Evolutionary conservation across 2,329 filamentous ascomycete genomes (phyloP), one percentile per base, ranked within the genome.

Genomic region (Hypomyces rosellus): DNA sequence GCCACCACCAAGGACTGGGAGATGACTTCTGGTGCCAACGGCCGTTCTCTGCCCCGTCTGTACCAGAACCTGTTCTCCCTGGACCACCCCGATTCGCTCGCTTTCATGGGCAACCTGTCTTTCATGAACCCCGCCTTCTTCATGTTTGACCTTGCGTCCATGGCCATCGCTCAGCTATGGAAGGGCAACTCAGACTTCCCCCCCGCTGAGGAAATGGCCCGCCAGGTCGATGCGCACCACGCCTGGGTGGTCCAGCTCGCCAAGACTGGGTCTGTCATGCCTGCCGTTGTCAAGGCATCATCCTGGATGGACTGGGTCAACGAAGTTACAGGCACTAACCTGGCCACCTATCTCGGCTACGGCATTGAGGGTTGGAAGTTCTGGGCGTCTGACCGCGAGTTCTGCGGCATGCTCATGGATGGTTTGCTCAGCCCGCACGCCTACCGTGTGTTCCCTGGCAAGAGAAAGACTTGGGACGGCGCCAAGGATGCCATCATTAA

Each of bases 31-130:
- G 58, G 58, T 14, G 59, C 59, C 13, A 60, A 60, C 9, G 54
- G 52, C 36, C 54, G 61, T 1, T 50, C 62, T 0, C 60, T 71
- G 4, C 65, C 68, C 8, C 56, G 65, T 1, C 60, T 76, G 1
- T 75, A 70, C 48, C 67, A 69, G 45, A 74, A 74, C 52, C 59
- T 75, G 6, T 74, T 75, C 52, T 69, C 72, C 3, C 61, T 70
- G 0, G 57, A 63, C 16, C 61, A 69, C n/a, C 68, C 71, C 3
- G 61, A 71, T 33, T 73, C 69, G 14, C 61, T 74, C 15, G 74
- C 69, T 0, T 67, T 74, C 48, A 44, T 62, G 36, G 58, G 59
- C 6, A 56, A 13, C 34, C 51, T 15, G 20, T 39, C 15, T 43
- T 49, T 20, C 44, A 53, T 33, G 50, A 50, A 13, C 39, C 54